phyloP scores from a whole-genome alignment of 352 stramenopile species.

The Phytophthora syringae region DNA sequence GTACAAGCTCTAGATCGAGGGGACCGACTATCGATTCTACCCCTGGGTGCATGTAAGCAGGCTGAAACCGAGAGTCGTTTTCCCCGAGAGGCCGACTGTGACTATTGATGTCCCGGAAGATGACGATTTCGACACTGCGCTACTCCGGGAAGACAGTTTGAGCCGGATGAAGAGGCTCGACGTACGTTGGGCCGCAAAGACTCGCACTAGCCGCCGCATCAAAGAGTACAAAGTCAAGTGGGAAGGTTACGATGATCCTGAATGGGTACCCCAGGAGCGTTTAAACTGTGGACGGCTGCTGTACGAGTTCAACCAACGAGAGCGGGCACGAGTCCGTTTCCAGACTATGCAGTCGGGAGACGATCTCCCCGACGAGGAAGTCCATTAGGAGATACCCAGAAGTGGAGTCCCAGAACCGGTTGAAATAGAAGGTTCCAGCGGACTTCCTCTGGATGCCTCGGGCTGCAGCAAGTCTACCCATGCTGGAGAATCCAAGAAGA shows the following conservation, averaged over 20 bases:
- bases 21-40: background rate
- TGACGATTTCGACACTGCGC: background rate
- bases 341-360: constrained; percentile 3
- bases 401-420: too few species aligned
- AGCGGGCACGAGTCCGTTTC: background rate
- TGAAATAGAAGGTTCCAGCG: too few species aligned
- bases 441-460: too few species aligned
- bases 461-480: too few species aligned
- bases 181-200: background rate
- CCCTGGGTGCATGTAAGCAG: background rate
- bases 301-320: constrained; percentile 7
- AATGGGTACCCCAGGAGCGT: background rate
- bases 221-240: constrained; percentile 3
- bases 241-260: background rate
- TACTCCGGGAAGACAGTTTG: constrained; percentile 3
- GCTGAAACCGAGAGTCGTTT: background rate
- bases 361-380: background rate
- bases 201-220: background rate
- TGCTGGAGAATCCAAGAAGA: too few species aligned
- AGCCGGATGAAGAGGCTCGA: constrained; percentile 5
- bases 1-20: background rate
- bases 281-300: constrained; percentile 1
- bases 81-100: background rate
- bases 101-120: background rate
- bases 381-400: too few species aligned